Percentiles rank a stretch among this genome's conserved stretches.
Conservation (phyloP, 2,329 filamentous ascomycete genomes). For the Colletotrichum abscissum region DNA sequence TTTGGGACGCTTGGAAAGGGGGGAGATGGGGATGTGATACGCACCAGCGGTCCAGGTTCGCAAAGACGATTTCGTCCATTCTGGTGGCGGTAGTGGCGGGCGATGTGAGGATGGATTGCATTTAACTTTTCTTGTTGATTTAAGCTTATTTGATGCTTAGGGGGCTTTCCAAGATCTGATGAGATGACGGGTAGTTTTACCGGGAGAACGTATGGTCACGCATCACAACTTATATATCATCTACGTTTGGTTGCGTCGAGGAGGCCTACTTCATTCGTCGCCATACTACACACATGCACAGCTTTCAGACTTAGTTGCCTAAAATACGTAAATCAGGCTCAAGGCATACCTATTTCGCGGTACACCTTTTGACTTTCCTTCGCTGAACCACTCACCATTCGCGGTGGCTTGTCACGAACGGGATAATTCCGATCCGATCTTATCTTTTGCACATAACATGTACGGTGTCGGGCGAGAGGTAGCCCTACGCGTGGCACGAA, state of each 20-base stretch:
- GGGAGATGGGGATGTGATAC: slow-evolving; percentile 13
- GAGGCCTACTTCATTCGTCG: background rate
- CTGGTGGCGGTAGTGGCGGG: background rate
- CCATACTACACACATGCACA: background rate
- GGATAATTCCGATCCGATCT: slow-evolving; percentile 12
- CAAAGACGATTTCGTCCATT: slow-evolving; percentile 43
- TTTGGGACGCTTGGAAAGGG: background rate
- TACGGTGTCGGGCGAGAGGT: background rate
- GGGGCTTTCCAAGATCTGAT: background rate
- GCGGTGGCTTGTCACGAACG: background rate
- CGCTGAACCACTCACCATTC: background rate
- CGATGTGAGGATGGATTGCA: background rate
- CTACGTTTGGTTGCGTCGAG: no score
- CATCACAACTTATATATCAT: background rate
- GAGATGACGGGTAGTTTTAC: background rate
- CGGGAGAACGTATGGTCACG: background rate
- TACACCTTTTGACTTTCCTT: background rate
- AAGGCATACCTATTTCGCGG: background rate
- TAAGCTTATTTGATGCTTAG: background rate
- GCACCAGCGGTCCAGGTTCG: slow-evolving; percentile 52
- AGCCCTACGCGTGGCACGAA: background rate
- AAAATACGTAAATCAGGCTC: background rate
- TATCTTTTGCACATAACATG: background rate
- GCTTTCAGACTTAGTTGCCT: background rate
- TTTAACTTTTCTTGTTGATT: background rate